These are phyloP conservation scores for Neoboletus magnificus DNA, from an alignment of 768 basidiomycete species.

Conservation along the genomic window DNA sequence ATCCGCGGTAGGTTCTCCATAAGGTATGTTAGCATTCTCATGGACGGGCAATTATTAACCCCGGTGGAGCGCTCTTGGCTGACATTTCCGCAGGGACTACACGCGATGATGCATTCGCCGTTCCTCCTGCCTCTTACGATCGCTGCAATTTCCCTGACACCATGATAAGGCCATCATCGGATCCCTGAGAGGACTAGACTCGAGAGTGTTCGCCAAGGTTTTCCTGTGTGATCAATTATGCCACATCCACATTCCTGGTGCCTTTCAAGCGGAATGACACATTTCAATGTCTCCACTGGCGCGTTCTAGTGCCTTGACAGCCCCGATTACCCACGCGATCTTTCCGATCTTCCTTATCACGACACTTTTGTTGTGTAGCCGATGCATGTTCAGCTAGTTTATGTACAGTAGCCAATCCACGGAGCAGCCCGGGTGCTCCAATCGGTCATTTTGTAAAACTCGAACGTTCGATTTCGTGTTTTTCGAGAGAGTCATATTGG, in stretches of 20 bases:
- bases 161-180: slow-evolving; percentile 31
- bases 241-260: slow-evolving; percentile 21
- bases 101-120: slow-evolving; percentile 25
- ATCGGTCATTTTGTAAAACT: slow-evolving; percentile 4
- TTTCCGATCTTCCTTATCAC: slow-evolving; percentile 9
- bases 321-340: slow-evolving; percentile 16
- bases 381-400: slow-evolving; percentile 1
- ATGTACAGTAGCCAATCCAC: slow-evolving; percentile 10
- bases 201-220: slow-evolving; percentile 14
- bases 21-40: slow-evolving; percentile 26
- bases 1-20: slow-evolving; percentile 28
- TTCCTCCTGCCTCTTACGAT: slow-evolving; percentile 24
- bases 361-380: slow-evolving; percentile 7
- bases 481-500: slow-evolving; percentile 8
- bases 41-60: slow-evolving; percentile 12
- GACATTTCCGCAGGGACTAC: slow-evolving; percentile 17
- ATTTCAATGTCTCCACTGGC: slow-evolving; percentile 6
- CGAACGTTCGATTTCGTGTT: slow-evolving; percentile 7
- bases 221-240: slow-evolving; percentile 18
- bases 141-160: slow-evolving; percentile 10
- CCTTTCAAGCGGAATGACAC: slow-evolving; percentile 17
- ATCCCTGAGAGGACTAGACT: slow-evolving; percentile 28
- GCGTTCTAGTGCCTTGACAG: slow-evolving; percentile 20
- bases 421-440: slow-evolving; percentile 5
- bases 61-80: slow-evolving; percentile 19